Conservation (phyloP, 1,284 basidiomycete genomes). For the Jaminaea rosea region DNA sequence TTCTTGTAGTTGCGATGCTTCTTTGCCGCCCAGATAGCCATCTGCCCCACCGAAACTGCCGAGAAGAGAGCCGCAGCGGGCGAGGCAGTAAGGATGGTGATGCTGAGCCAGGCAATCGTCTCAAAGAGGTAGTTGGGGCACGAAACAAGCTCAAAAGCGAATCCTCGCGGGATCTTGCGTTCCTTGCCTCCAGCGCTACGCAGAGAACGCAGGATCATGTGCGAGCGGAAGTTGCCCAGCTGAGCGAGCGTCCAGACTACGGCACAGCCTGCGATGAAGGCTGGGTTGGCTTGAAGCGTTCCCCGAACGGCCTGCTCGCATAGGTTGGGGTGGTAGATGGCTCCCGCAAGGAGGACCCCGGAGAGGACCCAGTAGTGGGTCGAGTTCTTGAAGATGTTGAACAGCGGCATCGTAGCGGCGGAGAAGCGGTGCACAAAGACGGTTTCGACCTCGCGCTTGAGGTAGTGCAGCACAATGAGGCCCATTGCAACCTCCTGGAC, state of each 20-base stretch:
- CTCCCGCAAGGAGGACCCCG: constrained; percentile 50
- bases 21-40: constrained; percentile 81
- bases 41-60: constrained; percentile 61
- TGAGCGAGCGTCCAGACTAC: constrained; percentile 70
- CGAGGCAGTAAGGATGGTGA: constrained; percentile 63
- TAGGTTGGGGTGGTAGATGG: constrained; percentile 48
- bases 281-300: constrained; percentile 61
- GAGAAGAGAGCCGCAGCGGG: constrained; percentile 65
- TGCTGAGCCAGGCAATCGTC: constrained; percentile 62
- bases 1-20: constrained; percentile 84
- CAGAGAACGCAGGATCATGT: constrained; percentile 71
- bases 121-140: constrained; percentile 97
- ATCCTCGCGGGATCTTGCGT: constrained; percentile 70
- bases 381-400: constrained; percentile 75
- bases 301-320: constrained; percentile 64
- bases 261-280: constrained; percentile 62
- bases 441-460: constrained; percentile 89
- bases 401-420: constrained; percentile 81
- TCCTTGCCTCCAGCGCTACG: constrained; percentile 71
- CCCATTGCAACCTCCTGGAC: constrained; percentile 73
- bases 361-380: constrained; percentile 59
- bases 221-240: constrained; percentile 75
- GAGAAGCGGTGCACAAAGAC: constrained; percentile 78
- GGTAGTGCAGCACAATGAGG: constrained; percentile 75
- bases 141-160: constrained; percentile 65